Conservation (phyloP, 768 basidiomycete species). For the Vararia minispora region DNA sequence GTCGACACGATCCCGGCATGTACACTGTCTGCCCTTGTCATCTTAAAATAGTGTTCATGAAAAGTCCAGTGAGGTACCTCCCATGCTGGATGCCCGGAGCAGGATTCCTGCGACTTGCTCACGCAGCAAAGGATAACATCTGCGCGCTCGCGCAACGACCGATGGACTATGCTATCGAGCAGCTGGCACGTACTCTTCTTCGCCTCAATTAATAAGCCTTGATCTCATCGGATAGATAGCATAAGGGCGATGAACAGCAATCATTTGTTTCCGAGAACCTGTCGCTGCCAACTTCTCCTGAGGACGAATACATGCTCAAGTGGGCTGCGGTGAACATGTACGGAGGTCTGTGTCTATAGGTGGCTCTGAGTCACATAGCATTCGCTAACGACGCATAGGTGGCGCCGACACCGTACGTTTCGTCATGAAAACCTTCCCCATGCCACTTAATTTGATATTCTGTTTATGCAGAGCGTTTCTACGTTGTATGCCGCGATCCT, state of each 20-base stretch:
- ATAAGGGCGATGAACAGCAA: not conserved
- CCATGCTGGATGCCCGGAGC: conserved; percentile 20
- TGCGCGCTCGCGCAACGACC: conserved; percentile 1
- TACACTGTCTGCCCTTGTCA: no score
- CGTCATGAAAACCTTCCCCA: not conserved
- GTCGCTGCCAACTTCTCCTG: conserved; percentile 11
- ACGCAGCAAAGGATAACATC: not conserved
- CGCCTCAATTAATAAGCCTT: not conserved
- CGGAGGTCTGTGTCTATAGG: conserved; percentile 5
- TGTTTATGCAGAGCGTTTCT: conserved; percentile 13
- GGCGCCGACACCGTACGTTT: conserved; percentile 11
- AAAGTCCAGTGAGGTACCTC: conserved; percentile 16
- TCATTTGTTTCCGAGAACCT: not conserved
- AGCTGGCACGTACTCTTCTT: conserved; percentile 1
- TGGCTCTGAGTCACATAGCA: not conserved
- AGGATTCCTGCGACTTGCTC: conserved; percentile 13
- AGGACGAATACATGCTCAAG: conserved; percentile 13
- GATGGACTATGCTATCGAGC: not conserved
- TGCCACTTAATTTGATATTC: not conserved
- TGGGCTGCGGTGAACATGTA: conserved; percentile 15
- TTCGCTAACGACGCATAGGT: conserved; percentile 1
- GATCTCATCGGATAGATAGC: not conserved
- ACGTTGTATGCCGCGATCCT: conserved; percentile 14
- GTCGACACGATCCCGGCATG: no score
- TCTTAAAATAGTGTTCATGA: no score